Conservation (phyloP, 192 early-diverging fungal species). For the Borealophlyctis nickersoniae region DNA sequence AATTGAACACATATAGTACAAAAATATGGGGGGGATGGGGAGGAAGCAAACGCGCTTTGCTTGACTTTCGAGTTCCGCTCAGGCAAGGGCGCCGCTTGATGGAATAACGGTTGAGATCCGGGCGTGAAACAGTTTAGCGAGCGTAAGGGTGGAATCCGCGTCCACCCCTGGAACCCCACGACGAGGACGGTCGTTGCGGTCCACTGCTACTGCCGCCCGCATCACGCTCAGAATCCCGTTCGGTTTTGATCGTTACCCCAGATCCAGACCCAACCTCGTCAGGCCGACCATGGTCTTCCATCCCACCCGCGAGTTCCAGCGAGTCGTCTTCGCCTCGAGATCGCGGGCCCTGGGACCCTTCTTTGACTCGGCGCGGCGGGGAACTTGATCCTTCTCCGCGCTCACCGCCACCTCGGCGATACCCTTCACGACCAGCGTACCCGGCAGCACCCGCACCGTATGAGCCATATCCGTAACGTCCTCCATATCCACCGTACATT, state of each 20-base stretch:
- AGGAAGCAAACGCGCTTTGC: too few relatives aligned
- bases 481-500: slow-evolving; percentile 33
- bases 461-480: slow-evolving; percentile 34
- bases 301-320: slow-evolving; percentile 19
- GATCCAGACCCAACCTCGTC: slow-evolving; percentile 9
- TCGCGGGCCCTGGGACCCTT: slow-evolving; percentile 30
- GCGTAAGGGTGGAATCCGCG: slow-evolving; percentile 30
- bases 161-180: too few relatives aligned
- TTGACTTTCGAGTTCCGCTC: too few relatives aligned
- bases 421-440: slow-evolving; percentile 27
- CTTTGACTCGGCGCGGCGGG: slow-evolving; percentile 23
- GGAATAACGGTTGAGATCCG: not conserved
- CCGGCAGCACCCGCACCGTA: slow-evolving; percentile 32
- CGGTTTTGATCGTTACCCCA: slow-evolving; percentile 18
- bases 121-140: not conserved
- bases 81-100: too few relatives aligned
- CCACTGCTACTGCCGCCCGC: slow-evolving; percentile 19
- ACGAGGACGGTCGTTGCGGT: slow-evolving; percentile 15
- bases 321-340: slow-evolving; percentile 27
- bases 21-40: too few relatives aligned
- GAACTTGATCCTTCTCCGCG: slow-evolving; percentile 16
- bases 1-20: too few relatives aligned
- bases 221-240: slow-evolving; percentile 15
- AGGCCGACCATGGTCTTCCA: slow-evolving; percentile 6
- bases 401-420: slow-evolving; percentile 13